A percentile compares a stretch with the other conserved stretches of the same genome.
Conservation (phyloP, 805 yeast species). For the Candida anglica region DNA sequence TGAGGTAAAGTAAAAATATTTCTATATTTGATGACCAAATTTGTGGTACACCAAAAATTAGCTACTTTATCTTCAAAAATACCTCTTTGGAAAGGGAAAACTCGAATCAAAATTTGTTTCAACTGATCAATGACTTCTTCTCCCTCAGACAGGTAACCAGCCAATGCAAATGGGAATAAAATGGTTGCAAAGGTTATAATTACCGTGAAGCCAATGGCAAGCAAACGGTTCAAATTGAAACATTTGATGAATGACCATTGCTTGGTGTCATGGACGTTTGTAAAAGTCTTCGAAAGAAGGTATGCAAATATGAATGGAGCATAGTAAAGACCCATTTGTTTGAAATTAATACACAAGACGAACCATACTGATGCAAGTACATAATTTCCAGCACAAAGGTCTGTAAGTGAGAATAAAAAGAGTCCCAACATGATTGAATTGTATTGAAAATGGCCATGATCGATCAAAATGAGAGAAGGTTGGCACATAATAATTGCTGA, state of each 20-base stretch:
- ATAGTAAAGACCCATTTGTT: slow-evolving; percentile 94
- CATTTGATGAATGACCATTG: slow-evolving; percentile 19
- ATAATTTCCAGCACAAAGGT: slow-evolving; percentile 59
- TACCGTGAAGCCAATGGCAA: slow-evolving; percentile 63
- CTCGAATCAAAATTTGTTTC: slow-evolving; percentile 56
- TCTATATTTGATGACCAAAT: slow-evolving; percentile 70
- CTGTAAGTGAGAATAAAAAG: slow-evolving; percentile 62
- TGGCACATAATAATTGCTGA: slow-evolving; percentile 79
- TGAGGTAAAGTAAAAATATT: slow-evolving; percentile 48
- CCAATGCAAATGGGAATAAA: slow-evolving; percentile 57
- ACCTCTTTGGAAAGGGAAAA: slow-evolving; percentile 92
- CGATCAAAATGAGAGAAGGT: slow-evolving; percentile 79
- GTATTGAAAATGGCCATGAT: slow-evolving; percentile 97
- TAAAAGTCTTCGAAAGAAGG: slow-evolving; percentile 51
- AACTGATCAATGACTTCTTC: slow-evolving; percentile 32
- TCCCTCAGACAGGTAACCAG: slow-evolving; percentile 27
- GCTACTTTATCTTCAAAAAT: slow-evolving; percentile 97
- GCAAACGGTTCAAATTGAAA: slow-evolving; percentile 54
- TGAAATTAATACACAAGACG: slow-evolving; percentile 74
- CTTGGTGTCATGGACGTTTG: slow-evolving; percentile 13
- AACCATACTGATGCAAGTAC: slow-evolving; percentile 73
- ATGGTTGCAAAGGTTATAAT: slow-evolving; percentile 46
- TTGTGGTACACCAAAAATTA: slow-evolving; percentile 95
- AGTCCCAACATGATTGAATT: slow-evolving; percentile 93
- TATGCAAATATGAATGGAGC: slow-evolving; percentile 85